phyloP scores from a whole-genome alignment of 202 grass and related monocot species.

The Schoenoplectus tabernaemontani region DNA sequence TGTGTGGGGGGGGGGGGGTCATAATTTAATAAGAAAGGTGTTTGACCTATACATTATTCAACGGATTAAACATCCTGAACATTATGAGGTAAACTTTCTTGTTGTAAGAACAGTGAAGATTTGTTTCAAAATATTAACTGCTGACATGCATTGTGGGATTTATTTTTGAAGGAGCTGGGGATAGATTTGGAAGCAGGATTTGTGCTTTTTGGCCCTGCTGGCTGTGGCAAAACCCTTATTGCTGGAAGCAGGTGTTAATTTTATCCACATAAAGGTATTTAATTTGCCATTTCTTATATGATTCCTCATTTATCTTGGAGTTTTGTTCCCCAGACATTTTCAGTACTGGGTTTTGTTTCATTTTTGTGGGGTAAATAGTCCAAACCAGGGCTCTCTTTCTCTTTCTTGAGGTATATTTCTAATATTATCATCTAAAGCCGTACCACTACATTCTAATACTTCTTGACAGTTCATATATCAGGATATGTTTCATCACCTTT shows the following conservation, averaged over 20 bases:
- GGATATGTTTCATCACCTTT: background rate
- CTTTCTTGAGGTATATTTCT: background rate
- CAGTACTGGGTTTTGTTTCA: background rate
- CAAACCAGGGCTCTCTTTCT: background rate
- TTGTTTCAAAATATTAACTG: background rate
- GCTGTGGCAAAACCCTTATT: slow-evolving; percentile 96
- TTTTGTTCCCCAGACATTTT: background rate
- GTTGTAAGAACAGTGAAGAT: background rate
- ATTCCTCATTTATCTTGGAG: background rate
- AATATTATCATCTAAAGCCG: background rate
- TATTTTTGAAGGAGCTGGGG: slow-evolving; percentile 44
- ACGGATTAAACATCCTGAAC: slow-evolving; percentile 73
- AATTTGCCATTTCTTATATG: slow-evolving; percentile 19
- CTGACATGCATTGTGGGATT: slow-evolving; percentile 3
- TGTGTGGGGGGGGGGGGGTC: too few species aligned
- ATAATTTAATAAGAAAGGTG: slow-evolving; percentile 61
- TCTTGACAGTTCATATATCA: background rate
- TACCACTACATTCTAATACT: background rate
- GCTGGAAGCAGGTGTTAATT: slow-evolving; percentile 83
- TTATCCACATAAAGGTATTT: slow-evolving; percentile 87
- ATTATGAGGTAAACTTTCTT: slow-evolving; percentile 55
- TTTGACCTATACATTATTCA: slow-evolving; percentile 74
- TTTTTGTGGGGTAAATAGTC: background rate
- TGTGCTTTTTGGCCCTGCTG: slow-evolving; percentile 83
- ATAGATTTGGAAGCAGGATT: slow-evolving; percentile 71